Evolutionary conservation across 768 basidiomycete genomes (phyloP), one percentile per base, ranked within the genome.

Genomic region (Mycena latifolia): DNA sequence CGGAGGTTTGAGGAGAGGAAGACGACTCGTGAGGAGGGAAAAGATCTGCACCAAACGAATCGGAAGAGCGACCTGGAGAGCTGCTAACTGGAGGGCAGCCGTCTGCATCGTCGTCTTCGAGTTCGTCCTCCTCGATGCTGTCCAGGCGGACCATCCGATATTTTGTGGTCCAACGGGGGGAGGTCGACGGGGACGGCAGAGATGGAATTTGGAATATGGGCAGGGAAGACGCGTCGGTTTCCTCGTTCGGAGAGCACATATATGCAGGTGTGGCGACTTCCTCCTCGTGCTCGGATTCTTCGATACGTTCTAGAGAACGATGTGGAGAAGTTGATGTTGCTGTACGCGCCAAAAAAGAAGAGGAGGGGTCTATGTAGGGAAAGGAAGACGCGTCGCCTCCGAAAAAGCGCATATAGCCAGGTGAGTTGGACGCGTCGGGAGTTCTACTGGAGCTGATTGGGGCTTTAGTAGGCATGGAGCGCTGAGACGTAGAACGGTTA

Each of bases 61-160:
- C 65, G 2, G 69, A 70, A 12, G 63, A 70, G 35, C 62, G 59
- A 27, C 55, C 35, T 4, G 69, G 65, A 20, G 66, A 67, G 52
- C 69, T 67, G 56, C 65, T 70, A 48, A 56, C 28, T 11, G 65
- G 65, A 9, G 69, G 65, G 48, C 55, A 43, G 37, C 18, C 53
- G 11, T 61, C 55, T 39, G n/a, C 33, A 18, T 48, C 58, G 28
- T 69, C 63, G 9, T 68, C 69, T 45, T 70, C 69, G 27, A 60
- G 39, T 17, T 55, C 57, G 35, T 53, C n/a, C 28, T 66, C 62
- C 60, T 56, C 56, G 53, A 70, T 57, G 27, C 18, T 64, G 3
- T 54, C 51, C 24, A 54, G 29, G 7, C 41, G 20, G 4, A 22
- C 54, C 29, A 55, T 60, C 20, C 37, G 54, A 35, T 33, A 28